Evolutionary conservation across 2,329 filamentous ascomycete genomes (phyloP), one percentile per base, ranked within the genome.

Genomic region (Cercospora zeina): DNA sequence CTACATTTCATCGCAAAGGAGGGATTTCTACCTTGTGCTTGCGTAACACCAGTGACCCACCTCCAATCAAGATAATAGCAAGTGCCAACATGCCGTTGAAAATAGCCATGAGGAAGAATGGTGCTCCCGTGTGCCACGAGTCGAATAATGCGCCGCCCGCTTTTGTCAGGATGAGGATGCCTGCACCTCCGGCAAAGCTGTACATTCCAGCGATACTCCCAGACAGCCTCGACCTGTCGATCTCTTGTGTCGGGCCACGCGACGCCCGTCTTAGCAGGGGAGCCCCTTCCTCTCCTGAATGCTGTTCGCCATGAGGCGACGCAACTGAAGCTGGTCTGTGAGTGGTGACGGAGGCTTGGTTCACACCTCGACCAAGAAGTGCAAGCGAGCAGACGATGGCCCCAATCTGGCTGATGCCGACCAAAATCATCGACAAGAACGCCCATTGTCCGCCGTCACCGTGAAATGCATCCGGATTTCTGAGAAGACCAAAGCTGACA

Each of bases 361-460:
- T 80, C 21, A 97, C 88, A 3, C 92, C 93, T 14, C 87, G 86
- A 37, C 91, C 91, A 2, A 99, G 83, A 0, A 95, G 86, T 0
- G 90, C 92, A n/a, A 99, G 83, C 67, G 91, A 96, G 78, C 93
- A 97, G 0, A 99, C 95, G 62, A 99, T 97, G 10, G 92, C 89
- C 1, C 93, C 95, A 65, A 99, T 97, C 76, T 99, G 95, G 71
- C 91, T 96, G 72, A 96, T 85, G 13, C 95, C 95, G 39, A 97
- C 86, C 16, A 96, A 78, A 0, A 88, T 85, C 45, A 92, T 91
- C 14, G 93, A 84, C 11, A 93, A 67, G 14, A 96, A 86, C 7
- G 72, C 74, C 69, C 70, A 74, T 30, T 67, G 67, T 4, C 71
- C 72, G 16, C 90, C 90, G 34, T 89, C 86, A 3, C 87, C 87